Conservation (phyloP, 2,329 filamentous ascomycete genomes). For the Mycosphaerelloides madeirae region DNA sequence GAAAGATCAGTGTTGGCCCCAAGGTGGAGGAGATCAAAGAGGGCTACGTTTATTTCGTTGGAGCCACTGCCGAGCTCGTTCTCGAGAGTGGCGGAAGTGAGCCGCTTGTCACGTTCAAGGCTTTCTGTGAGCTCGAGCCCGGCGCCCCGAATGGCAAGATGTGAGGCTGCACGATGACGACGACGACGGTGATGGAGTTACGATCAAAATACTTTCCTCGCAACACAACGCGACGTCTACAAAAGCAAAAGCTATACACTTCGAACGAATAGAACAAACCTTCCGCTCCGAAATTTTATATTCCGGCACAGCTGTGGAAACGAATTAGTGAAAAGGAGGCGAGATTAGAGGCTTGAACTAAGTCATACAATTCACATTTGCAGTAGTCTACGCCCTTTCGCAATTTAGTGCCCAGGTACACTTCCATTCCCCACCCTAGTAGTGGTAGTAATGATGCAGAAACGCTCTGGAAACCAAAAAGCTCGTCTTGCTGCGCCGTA, state of each 20-base stretch:
- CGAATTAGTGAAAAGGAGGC: too few species aligned
- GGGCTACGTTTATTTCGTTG: conserved; percentile 59
- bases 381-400: too few species aligned
- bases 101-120: conserved; percentile 83
- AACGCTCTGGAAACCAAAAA: too few species aligned
- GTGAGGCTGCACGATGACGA: conserved; percentile 1
- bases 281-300: too few species aligned
- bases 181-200: too few species aligned
- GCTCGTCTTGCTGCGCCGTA: too few species aligned
- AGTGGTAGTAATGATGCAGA: too few species aligned
- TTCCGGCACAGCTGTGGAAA: too few species aligned
- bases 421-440: too few species aligned
- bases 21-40: conserved; percentile 64
- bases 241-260: neutral
- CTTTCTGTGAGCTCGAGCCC: conserved; percentile 26
- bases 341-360: too few species aligned
- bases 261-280: neutral
- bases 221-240: neutral
- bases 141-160: conserved; percentile 14
- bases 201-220: neutral
- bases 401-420: too few species aligned
- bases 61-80: conserved; percentile 77
- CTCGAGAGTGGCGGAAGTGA: conserved; percentile 65
- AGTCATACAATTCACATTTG: too few species aligned
- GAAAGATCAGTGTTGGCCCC: conserved; percentile 77